Base-by-base conservation (phyloP, 805 yeast genomes). In the Starmerella tilneyi region DNA sequence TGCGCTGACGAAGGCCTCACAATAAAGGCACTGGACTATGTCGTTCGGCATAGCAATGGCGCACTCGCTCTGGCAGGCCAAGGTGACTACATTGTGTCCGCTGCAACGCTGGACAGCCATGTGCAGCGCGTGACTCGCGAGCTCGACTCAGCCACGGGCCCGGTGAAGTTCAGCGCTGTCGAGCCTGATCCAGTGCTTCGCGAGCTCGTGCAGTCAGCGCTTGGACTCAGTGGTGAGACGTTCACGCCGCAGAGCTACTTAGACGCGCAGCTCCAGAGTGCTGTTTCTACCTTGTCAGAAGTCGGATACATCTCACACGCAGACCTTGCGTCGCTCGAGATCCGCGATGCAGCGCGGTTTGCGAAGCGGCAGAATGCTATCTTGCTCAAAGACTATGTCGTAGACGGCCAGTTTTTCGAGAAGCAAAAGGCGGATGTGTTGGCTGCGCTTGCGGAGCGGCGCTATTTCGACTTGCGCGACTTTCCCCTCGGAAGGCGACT, bases 391-490 rank as follows among this genome's bases (percentile, higher is more conserved):
- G 24, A 39, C 17, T 39, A 33, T 41, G 37, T 50, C 15, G 51
- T 50, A 15, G 33, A 44, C 13, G 19, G 17, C 9, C 42, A 23
- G 29, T 49, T 47, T 26, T 23, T 48, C 11, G 41, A 27, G 3
- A 16, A 15, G 27, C 42, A 42, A 23, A 26, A 13, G 15, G 23
- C 12, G 9, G 27, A 26, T 3, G 37, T 49, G 9, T 33, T 24
- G 9, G 21, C 23, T 6, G 27, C 27, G 3, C 44, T 55, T 9
- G 44, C 43, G 9, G 20, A 32, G 16, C 21, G n/a, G 23, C 42
- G 52, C 4, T 50, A 32, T 26, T 45, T 41, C 26, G 58, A 51
- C 36, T 27, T 47, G 17, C 28, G 49, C 11, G 52, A 43, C 26
- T 21, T 44, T 2, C 46, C 45, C 3, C 40, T 52, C 20, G 41